Evolutionary conservation across 164 flowering plant genomes (phyloP).

Genomic region (Chimonanthus salicifolius): DNA sequence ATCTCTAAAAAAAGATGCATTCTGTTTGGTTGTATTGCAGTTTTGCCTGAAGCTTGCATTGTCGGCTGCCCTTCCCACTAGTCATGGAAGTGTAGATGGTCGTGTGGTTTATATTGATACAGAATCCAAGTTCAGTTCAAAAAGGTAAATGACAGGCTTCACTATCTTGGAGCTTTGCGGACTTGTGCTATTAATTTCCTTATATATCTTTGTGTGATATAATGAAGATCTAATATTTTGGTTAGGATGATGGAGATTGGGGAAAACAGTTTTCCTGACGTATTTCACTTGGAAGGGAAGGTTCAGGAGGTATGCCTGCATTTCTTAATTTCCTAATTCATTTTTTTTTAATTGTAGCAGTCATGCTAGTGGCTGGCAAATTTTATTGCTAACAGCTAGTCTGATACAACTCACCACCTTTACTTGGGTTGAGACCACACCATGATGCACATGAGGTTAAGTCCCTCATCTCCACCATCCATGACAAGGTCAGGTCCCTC

Average conservation of each 20-base stretch:
- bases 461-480: too few relatives aligned
- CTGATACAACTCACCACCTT: too few relatives aligned
- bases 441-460: too few relatives aligned
- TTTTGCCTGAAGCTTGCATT: conserved; percentile 79
- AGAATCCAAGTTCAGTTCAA: conserved; percentile 81
- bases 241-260: conserved; percentile 81
- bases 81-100: conserved; percentile 73
- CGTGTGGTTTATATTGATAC: conserved; percentile 71
- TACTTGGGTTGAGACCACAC: too few relatives aligned
- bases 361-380: too few relatives aligned
- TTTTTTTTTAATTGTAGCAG: too few relatives aligned
- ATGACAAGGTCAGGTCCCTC: too few relatives aligned
- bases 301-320: conserved; percentile 53
- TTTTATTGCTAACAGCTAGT: too few relatives aligned
- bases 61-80: conserved; percentile 62
- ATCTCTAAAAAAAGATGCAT: neutral
- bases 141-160: conserved; percentile 39
- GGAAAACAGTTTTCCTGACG: conserved; percentile 62
- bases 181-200: neutral
- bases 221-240: neutral
- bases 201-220: neutral
- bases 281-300: conserved; percentile 62
- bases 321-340: neutral
- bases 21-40: conserved; percentile 30
- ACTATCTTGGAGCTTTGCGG: neutral